Base-by-base conservation (phyloP, 2,329 filamentous ascomycete genomes). In the Blastomyces parvus region DNA sequence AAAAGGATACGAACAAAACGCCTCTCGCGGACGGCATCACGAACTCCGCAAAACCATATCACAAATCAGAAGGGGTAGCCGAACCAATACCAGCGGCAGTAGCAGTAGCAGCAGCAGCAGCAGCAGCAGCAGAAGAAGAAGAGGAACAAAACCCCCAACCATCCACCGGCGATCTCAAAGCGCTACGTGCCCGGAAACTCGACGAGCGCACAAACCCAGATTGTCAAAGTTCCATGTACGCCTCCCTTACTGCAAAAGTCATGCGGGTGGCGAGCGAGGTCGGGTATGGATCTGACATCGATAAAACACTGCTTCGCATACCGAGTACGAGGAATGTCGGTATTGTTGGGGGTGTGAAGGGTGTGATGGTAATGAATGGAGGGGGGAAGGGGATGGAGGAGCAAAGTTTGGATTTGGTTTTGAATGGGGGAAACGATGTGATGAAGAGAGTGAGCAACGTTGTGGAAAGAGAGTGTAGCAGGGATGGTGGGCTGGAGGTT, bases 281-380 rank as follows among this genome's bases (percentile, higher is more conserved):
- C 66, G 89, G 89, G 1, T 96, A 87, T 81, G 89, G 88, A 1
- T 96, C 87, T 81, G 77, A 81, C 5, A 82, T 90, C 0, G 91
- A 97, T 75, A 89, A 83, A 66, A 93, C 96, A 70, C 86, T 94
- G 80, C 76, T 99, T 69, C 82, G 93, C 56, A 97, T 99, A 66
- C 94, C 94, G 4, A 65, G 67, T 57, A 62, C 67, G 56, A 64
- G 68, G 46, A 62, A 66, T 44, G 65, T 70, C 40, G 63, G 64
- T 14, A 58, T 69, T 52, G 63, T 68, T 53, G 60, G 65, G 38
- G 56, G 67, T 3, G 46, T 67, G 44, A 64, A 63, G 36, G n/a
- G 85, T 84, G 33, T 27, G 14, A 57, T 22, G 52, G 7, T n/a
- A 0, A 53, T 7, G 57, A 44, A 44, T 17, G 6, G 13, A 25